These are phyloP conservation scores for Trichophyton simii DNA, from an alignment of 2,329 filamentous ascomycete species.

Conservation along the genomic window DNA sequence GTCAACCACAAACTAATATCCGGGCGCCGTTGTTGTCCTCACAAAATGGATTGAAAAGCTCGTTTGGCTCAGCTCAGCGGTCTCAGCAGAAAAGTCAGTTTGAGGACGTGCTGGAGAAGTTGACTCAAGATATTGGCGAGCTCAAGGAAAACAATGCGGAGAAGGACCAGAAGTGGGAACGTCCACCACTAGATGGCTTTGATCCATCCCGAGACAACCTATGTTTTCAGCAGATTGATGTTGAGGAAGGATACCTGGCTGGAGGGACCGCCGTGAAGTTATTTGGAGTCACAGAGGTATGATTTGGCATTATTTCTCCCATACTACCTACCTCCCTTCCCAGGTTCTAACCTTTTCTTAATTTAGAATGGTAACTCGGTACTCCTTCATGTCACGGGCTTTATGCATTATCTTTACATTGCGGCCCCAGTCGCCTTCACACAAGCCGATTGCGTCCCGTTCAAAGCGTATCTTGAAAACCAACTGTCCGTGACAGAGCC, in stretches of 20 bases:
- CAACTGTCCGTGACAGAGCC: constrained; percentile 62
- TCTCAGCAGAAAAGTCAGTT: constrained; percentile 75
- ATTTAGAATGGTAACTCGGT: constrained; percentile 66
- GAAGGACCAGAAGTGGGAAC: constrained; percentile 84
- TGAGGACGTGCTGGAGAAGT: constrained; percentile 83
- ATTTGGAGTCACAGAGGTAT: constrained; percentile 77
- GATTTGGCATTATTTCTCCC: constrained; percentile 5
- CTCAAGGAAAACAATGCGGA: constrained; percentile 80
- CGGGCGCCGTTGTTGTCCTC: constrained; percentile 51
- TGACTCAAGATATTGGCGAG: constrained; percentile 82
- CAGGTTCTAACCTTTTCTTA: constrained; percentile 4
- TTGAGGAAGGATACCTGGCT: constrained; percentile 72
- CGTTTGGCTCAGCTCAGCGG: constrained; percentile 30
- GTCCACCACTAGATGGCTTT: constrained; percentile 50
- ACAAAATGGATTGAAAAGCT: neutral
- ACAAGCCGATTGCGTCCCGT: constrained; percentile 62
- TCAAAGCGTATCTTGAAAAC: constrained; percentile 67
- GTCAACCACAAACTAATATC: constrained; percentile 40
- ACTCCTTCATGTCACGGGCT: constrained; percentile 86
- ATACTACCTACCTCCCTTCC: neutral
- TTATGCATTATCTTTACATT: constrained; percentile 91
- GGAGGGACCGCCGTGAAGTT: constrained; percentile 71
- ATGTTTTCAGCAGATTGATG: constrained; percentile 92
- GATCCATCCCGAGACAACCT: constrained; percentile 54
- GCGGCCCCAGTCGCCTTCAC: constrained; percentile 74